Evolutionary conservation across 129 eudicot genomes (phyloP), one percentile per base, ranked within the genome.

Genomic region (Pulicaria dysenterica): DNA sequence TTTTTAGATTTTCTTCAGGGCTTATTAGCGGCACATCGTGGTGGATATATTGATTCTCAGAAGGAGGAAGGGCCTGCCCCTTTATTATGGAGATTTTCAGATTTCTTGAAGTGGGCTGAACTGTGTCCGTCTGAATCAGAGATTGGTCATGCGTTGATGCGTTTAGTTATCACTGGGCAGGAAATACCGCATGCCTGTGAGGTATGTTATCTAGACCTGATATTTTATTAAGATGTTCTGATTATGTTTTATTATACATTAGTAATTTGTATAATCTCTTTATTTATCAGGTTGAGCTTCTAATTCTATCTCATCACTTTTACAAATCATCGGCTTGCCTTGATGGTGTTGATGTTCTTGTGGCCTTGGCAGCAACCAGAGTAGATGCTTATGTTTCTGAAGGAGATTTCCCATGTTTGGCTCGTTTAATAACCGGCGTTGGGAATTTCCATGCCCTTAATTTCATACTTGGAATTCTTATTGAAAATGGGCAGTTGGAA

Each of bases 51-150:
- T 70, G 99, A 95, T 67, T 86, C 96, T 59, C 99, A 95, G 72
- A 94, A 90, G 83, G 99, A 95, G 51, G 99, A 95, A 84, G 99
- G 99, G 40, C 99, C 99, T 67, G 96, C 99, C 51, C 99, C 99
- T 37, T 73, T 95, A 70, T 77, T 95, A 50, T 95, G 99, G 99
- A 86, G 99, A 79, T 88, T 90, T 85, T 90, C 99, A 10, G 99
- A 95, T 79, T 95, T 95, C 76, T 63, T 95, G 61, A 95, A 88
- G 79, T 95, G 99, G 99, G 99, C 99, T 37, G 93, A 90, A 73
- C 87, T 95, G 65, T 95, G 99, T 79, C 96, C 99, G 8, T 95
- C 97, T 34, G 99, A 95, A 73, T 89, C 93, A 75, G 97, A 95
- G 81, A 82, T 95, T 45, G 99, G 99, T 47, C 99, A 95, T 59